Evolutionary conservation across 2,329 filamentous ascomycete species (phyloP), one percentile per base, ranked within the genome.

Genomic region (Penicillium sp.): DNA sequence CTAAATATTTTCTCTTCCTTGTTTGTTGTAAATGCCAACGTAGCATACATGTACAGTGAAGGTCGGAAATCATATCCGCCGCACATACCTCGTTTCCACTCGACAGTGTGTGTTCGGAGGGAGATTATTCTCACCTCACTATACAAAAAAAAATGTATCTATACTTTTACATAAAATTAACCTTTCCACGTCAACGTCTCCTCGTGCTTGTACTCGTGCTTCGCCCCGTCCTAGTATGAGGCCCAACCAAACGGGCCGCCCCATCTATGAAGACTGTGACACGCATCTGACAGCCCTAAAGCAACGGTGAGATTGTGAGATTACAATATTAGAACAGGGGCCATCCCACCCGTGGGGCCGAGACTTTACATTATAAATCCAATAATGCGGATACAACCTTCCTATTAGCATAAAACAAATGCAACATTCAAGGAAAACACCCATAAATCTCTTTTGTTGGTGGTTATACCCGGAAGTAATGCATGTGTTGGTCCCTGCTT

Each of bases 271-370:
- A 22, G 48, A 21, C 33, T 56, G 54, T 43, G 48, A 48, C 33
- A 22, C 45, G 54, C 48, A 27, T 42, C 47, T 50, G 55, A 22
- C 35, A 44, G 56, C 48, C 56, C 56, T 61, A 42, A 52, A 55
- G 59, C 56, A 61, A 61, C 56, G 51, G 59, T 59, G 45, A 59
- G 59, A 58, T 54, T 51, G 39, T 29, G 16, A 44, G 4, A 42
- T 14, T 22, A 42, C 19, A 42, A 42, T 42, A 50, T 50, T 39
- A 50, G 46, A 33, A n/a, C 27, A 31, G 31, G 35, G 48, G 31
- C 33, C 24, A 42, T 37, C 35, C 29, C 47, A 14, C 21, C 19
- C 31, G 21, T 24, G 48, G 48, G 48, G 48, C 33, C 19, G 37
- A 42, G 21, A 50, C 22, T 22, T 22, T 22, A 22, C 39, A 22